Evolutionary conservation across 2,329 filamentous ascomycete genomes (phyloP), one percentile per base, ranked within the genome.

Genomic region (Aspergillus sp.): DNA sequence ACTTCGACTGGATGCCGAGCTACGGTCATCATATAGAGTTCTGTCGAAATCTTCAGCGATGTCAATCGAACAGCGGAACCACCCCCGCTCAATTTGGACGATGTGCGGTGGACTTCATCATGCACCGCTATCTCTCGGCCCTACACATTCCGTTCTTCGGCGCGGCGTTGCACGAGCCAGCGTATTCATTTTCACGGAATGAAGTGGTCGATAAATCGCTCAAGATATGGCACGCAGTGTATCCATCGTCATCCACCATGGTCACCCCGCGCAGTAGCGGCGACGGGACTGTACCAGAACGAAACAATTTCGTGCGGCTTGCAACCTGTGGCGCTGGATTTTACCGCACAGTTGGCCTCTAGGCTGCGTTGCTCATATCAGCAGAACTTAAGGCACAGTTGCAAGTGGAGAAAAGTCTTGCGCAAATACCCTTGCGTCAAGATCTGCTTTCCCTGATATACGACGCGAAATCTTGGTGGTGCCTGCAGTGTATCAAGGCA

Each of bases 151-250:
- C 52, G 5, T 57, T 47, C 28, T 55, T 52, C 14, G 29, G 19
- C 2, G 35, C 34, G 5, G 34, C 46, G 2, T 11, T 49, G 8
- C 36, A 41, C 5, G 45, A 53, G n/a, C 37, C 41, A 1, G 19
- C 44, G 1, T 58, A 51, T 13, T 67, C 69, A 0, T 75, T 65
- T 37, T 73, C 72, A 0, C 53, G 68, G 1, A 69, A 66, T 26
- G 60, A 66, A 0, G 55, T 66, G 0, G 41, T 71, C 4, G 72
- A 77, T 5, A 58, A 58, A 0, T 58, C 67, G 0, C 52, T 72
- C 10, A 69, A 67, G 27, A 48, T 70, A 1, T 74, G 68, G 64
- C 52, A 47, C 22, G 43, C 58, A 1, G 51, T 53, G 1, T 63
- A 55, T 25, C 61, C 59, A 1, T 32, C 43, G 0, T 34, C 55